Evolutionary conservation across 768 basidiomycete genomes (phyloP).

Genomic region (Boletus patriciae): DNA sequence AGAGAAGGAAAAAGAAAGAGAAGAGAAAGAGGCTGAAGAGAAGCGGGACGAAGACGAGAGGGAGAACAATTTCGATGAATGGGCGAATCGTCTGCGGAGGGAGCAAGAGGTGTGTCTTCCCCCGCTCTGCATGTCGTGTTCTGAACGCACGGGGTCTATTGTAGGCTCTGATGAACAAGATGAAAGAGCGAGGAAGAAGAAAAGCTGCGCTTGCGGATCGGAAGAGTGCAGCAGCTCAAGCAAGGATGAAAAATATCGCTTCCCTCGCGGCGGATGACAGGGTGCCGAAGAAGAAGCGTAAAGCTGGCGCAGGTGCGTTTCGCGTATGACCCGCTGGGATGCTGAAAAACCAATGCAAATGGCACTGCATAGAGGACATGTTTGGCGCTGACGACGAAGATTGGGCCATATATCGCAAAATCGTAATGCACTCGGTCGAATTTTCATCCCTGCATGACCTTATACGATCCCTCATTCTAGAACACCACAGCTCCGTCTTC

Average conservation of each 20-base stretch:
- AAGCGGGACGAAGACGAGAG: constrained; percentile 72
- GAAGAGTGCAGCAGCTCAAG: constrained; percentile 93
- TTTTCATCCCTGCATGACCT: neutral
- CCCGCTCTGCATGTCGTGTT: neutral
- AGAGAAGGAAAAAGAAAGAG: constrained; percentile 85
- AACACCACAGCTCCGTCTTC: constrained; percentile 72
- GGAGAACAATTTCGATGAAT: constrained; percentile 64
- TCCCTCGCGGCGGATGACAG: constrained; percentile 86
- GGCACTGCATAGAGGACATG: constrained; percentile 66
- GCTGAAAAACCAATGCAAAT: constrained; percentile 2
- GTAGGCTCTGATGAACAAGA: constrained; percentile 76
- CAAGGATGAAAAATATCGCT: constrained; percentile 94
- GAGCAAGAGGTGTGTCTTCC: constrained; percentile 72
- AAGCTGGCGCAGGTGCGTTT: constrained; percentile 68
- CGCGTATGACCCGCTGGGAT: neutral
- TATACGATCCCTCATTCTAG: constrained; percentile 35
- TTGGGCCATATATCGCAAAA: constrained; percentile 97
- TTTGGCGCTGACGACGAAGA: constrained; percentile 95
- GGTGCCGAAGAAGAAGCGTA: constrained; percentile 80
- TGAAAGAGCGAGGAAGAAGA: constrained; percentile 79
- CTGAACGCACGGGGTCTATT: neutral
- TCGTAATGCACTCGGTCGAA: constrained; percentile 50
- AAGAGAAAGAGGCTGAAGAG: constrained; percentile 61
- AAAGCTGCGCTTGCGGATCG: constrained; percentile 84
- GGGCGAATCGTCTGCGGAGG: constrained; percentile 68